Evolutionary conservation across 768 basidiomycete species (phyloP).

Genomic region (Termitomyces sp.): DNA sequence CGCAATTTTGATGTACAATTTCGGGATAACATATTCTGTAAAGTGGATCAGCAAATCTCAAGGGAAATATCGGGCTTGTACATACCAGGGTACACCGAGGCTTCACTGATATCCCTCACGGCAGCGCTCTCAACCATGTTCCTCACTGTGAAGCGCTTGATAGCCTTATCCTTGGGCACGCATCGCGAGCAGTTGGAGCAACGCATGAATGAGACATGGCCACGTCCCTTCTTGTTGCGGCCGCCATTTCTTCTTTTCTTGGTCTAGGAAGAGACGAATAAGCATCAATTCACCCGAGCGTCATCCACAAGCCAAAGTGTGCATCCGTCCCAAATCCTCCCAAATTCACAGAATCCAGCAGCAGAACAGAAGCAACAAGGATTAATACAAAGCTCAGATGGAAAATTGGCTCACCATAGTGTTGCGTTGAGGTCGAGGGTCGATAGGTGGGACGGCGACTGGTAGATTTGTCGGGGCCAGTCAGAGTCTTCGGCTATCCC

Average conservation of each 20-base stretch:
- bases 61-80: slow-evolving; percentile 7
- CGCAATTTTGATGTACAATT: slow-evolving; percentile 96
- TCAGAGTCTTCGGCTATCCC: slow-evolving; percentile 20
- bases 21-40: slow-evolving; percentile 91
- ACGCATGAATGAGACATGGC: slow-evolving; percentile 90
- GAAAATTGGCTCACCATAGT: slow-evolving; percentile 34
- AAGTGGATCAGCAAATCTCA: background rate
- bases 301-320: slow-evolving; percentile 27
- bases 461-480: slow-evolving; percentile 20
- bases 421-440: slow-evolving; percentile 28
- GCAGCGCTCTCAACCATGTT: slow-evolving; percentile 99
- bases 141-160: slow-evolving; percentile 98
- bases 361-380: background rate
- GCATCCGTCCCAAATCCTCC: slow-evolving; percentile 31
- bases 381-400: background rate
- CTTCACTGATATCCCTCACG: slow-evolving; percentile 95
- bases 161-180: slow-evolving; percentile 98
- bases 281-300: slow-evolving; percentile 13
- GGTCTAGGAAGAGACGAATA: slow-evolving; percentile 48
- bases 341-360: slow-evolving; percentile 13
- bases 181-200: slow-evolving; percentile 99
- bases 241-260: slow-evolving; percentile 99
- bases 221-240: slow-evolving; percentile 99
- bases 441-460: slow-evolving; percentile 30
- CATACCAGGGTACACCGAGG: slow-evolving; percentile 86